Percentiles rank a stretch among this genome's conserved stretches.
These are phyloP conservation scores for Gastrodia elata DNA, from an alignment of 106 monocot genomes.

Conservation along the genomic window DNA sequence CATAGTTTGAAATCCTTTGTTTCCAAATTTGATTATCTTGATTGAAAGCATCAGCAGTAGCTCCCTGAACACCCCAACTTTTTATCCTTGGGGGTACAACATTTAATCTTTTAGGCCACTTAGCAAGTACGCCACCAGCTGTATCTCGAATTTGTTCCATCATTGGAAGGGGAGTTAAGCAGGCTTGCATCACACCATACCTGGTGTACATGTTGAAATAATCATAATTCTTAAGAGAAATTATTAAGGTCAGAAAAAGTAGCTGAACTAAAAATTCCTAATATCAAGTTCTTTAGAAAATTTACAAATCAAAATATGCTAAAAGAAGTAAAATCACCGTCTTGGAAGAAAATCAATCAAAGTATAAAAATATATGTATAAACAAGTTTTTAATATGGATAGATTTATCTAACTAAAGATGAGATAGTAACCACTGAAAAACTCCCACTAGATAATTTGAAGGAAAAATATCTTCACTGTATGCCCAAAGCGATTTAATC, in stretches of 20 bases:
- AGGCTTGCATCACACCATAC: slow-evolving; percentile 45
- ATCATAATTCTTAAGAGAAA: slow-evolving; percentile 8
- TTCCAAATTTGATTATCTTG: slow-evolving; percentile 53
- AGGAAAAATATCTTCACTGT: background rate
- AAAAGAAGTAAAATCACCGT: no score
- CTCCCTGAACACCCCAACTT: slow-evolving; percentile 33
- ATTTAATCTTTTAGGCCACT: slow-evolving; percentile 59
- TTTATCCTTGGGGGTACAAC: slow-evolving; percentile 55
- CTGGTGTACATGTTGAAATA: slow-evolving; percentile 25
- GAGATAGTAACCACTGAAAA: background rate
- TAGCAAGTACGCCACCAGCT: slow-evolving; percentile 36
- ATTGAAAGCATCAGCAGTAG: slow-evolving; percentile 34
- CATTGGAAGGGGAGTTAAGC: slow-evolving; percentile 55
- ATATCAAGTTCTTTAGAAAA: background rate
- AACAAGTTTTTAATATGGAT: background rate
- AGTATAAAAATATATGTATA: background rate
- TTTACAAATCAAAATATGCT: background rate
- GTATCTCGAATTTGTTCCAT: slow-evolving; percentile 24
- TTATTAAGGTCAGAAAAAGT: background rate
- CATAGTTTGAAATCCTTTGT: slow-evolving; percentile 43
- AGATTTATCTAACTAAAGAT: background rate
- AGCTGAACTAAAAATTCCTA: background rate
- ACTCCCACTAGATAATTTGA: background rate
- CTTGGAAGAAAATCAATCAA: background rate
- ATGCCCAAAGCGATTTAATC: background rate